phyloP scores from a whole-genome alignment of 2,329 filamentous ascomycete species.

The Cryphonectria japonica region DNA sequence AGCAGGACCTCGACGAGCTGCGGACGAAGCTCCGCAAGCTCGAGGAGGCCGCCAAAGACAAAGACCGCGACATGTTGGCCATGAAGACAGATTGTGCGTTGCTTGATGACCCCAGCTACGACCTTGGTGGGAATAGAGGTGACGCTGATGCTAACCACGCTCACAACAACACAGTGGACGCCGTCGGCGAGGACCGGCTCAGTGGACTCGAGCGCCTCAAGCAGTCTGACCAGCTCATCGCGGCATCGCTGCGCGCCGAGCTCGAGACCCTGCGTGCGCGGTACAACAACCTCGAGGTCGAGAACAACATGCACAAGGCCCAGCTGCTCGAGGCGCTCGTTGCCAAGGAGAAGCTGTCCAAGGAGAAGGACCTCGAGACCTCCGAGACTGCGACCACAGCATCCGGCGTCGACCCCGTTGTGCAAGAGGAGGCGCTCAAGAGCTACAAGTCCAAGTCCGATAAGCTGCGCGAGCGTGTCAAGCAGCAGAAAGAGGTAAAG shows the following conservation, averaged over 20 bases:
- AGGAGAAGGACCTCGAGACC: slow-evolving; percentile 52
- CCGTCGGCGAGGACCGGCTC: slow-evolving; percentile 57
- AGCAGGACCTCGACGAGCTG: slow-evolving; percentile 52
- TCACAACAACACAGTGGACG: slow-evolving; percentile 46
- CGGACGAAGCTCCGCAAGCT: slow-evolving; percentile 51
- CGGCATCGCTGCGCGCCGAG: slow-evolving; percentile 61
- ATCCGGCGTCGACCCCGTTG: slow-evolving; percentile 37
- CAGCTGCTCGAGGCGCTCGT: slow-evolving; percentile 64
- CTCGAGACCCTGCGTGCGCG: slow-evolving; percentile 59
- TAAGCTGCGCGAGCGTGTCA: slow-evolving; percentile 59
- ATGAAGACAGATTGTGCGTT: slow-evolving; percentile 56
- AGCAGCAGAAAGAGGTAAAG: slow-evolving; percentile 64
- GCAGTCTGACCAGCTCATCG: slow-evolving; percentile 61
- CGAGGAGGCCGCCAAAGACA: slow-evolving; percentile 53
- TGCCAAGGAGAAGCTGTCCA: slow-evolving; percentile 62
- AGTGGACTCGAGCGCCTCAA: slow-evolving; percentile 63
- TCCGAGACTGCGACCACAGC: slow-evolving; percentile 39
- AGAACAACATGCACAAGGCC: slow-evolving; percentile 60
- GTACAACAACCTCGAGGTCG: slow-evolving; percentile 51
- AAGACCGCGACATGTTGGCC: slow-evolving; percentile 58
- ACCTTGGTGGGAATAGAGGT: slow-evolving; percentile 20
- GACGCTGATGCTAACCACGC: slow-evolving; percentile 38
- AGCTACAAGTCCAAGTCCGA: slow-evolving; percentile 56
- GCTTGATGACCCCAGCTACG: slow-evolving; percentile 26
- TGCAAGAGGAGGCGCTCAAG: slow-evolving; percentile 45